Evolutionary conservation across 225 moss, liverwort and hornwort species (phyloP), one percentile per base, ranked within the genome.

Genomic region (Polytrichum commune): DNA sequence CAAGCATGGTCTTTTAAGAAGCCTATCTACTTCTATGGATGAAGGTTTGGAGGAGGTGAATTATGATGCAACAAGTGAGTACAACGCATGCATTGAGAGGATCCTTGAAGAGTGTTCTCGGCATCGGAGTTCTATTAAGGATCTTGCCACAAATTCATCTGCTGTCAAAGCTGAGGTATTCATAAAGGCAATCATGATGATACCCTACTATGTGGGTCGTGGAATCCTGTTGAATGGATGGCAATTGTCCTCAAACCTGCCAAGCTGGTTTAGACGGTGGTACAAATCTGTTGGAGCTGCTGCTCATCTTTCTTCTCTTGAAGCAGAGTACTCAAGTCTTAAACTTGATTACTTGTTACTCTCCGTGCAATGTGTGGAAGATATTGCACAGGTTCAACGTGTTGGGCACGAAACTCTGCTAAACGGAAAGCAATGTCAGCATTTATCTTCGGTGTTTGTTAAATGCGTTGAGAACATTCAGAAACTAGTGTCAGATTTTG

Each of bases 161-260:
- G 5, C 9, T 60, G 19, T 6, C 60, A 5, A 60, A 60, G 60
- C 60, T 20, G 60, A 19, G 60, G 60, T 3, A n/a, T 22, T 22
- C 60, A 20, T 5, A 22, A 60, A 60, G 60, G 60, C 60, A 60
- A 60, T 60, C 60, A 22, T 60, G 60, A 60, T 60, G 20, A 60
- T 60, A 60, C 60, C n/a, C 5, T 60, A 60, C 60, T 60, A 20
- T 60, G 20, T 60, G 60, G 60, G 60, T 60, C 60, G 60, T 60
- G 60, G 19, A 6, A 60, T 60, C 60, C 60, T 60, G 60, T 60
- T 60, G 60, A 60, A 60, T 60, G 60, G 60, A 22, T 60, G n/a
- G 60, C 19, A 60, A n/a, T 60, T 60, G 60, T 60, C 5, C 60
- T 60, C 5, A 22, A 25, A 35, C 9, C 2, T 35, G 35, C 9